phyloP scores from a whole-genome alignment of 805 yeast genomes.

The Cyberlindnera maritima region DNA sequence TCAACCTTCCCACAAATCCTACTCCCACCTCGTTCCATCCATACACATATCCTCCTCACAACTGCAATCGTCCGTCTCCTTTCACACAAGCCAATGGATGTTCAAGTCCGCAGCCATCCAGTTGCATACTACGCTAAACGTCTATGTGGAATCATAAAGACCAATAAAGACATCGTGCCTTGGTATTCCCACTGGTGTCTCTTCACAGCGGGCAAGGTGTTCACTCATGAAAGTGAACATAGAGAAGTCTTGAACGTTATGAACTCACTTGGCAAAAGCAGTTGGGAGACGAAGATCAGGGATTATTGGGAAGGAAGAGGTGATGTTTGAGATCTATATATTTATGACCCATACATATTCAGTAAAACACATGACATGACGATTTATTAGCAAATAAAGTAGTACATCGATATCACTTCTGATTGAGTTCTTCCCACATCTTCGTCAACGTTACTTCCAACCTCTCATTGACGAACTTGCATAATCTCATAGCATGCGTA shows the following conservation, averaged over 20 bases:
- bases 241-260: slow-evolving; percentile 25
- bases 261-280: slow-evolving; percentile 14
- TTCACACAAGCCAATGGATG: slow-evolving; percentile 14
- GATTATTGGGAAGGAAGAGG: slow-evolving; percentile 28
- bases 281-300: slow-evolving; percentile 26
- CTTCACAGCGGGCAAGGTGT: slow-evolving; percentile 21
- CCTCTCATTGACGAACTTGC: slow-evolving; percentile 28
- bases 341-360: too few species aligned
- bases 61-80: slow-evolving; percentile 12
- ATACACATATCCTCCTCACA: slow-evolving; percentile 9
- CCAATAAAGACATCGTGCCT: slow-evolving; percentile 10
- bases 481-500: slow-evolving; percentile 21
- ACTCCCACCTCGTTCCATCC: slow-evolving; percentile 1
- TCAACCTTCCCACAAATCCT: slow-evolving; percentile 14
- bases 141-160: slow-evolving; percentile 14
- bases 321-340: slow-evolving; percentile 6
- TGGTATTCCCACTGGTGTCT: slow-evolving; percentile 18
- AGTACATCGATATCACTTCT: not conserved
- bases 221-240: slow-evolving; percentile 28
- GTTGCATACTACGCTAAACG: slow-evolving; percentile 24
- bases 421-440: slow-evolving; percentile 30
- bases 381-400: too few species aligned
- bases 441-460: slow-evolving; percentile 24
- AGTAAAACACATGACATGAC: too few species aligned
- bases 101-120: slow-evolving; percentile 15